phyloP scores from a whole-genome alignment of 2,329 filamentous ascomycete species.

The Apiospora saccharicola region DNA sequence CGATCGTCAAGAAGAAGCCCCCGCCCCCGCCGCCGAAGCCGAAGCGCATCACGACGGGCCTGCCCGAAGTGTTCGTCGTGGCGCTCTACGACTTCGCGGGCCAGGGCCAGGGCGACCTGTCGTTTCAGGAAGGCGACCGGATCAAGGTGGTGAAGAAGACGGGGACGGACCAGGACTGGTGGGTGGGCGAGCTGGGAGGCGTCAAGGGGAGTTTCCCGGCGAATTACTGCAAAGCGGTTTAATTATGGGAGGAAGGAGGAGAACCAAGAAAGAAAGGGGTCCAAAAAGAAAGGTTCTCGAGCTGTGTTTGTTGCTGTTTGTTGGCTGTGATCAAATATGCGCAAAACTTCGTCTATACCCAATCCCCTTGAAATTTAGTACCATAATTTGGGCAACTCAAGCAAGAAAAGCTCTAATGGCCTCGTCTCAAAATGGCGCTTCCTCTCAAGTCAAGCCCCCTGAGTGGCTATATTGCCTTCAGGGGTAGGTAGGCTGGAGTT shows the following conservation, averaged over 20 bases:
- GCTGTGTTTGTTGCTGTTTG: background rate
- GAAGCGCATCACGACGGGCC: conserved; percentile 62
- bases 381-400: background rate
- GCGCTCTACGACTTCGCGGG: conserved; percentile 80
- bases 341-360: background rate
- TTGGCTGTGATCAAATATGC: background rate
- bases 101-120: conserved; percentile 73
- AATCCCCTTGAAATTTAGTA: background rate
- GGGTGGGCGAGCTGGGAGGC: conserved; percentile 79
- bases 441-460: background rate
- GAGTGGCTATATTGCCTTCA: background rate
- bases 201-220: conserved; percentile 78
- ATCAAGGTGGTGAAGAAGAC: conserved; percentile 83
- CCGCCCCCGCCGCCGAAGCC: conserved; percentile 75
- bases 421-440: background rate
- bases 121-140: conserved; percentile 78
- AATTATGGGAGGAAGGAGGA: background rate
- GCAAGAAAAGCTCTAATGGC: background rate
- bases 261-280: background rate
- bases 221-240: conserved; percentile 72
- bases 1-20: conserved; percentile 70
- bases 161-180: conserved; percentile 84
- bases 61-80: conserved; percentile 65
- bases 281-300: background rate
- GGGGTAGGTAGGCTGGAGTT: background rate